Base-by-base conservation (phyloP, 2,329 filamentous ascomycete genomes). In the Coniochaeta hoffmannii region DNA sequence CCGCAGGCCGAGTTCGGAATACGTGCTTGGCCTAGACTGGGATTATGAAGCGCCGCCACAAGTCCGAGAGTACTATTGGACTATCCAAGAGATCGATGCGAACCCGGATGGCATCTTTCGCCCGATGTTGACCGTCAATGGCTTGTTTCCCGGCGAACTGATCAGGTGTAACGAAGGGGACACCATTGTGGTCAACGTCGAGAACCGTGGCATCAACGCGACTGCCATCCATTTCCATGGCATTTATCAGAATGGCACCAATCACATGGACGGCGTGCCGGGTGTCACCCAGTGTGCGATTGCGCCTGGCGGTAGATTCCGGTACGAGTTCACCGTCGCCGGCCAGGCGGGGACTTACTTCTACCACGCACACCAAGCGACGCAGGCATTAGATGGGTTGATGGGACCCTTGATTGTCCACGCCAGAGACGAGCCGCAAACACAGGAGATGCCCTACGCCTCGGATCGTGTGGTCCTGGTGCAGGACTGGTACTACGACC, bases 121-220 rank as follows among this genome's bases (percentile, higher is more conserved):
- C 19, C 76, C 73, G 9, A 80, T 87, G 74, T 80, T 90, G 53
- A 81, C 86, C 35, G 88, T 90, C 70, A 90, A 93, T 64, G 83
- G 84, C 34, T 76, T 87, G 65, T 91, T 88, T 69, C 89, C 89
- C 0, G 79, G 89, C 0, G 89, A 89, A 6, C 69, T 88, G 46
- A 81, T 94, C 49, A 82, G 89, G 60, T 82, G 84, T 59, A 89
- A 88, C 60, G 83, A 88, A 60, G 88, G 87, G 19, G 89, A 94
- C 62, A 82, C 79, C 15, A 65, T 88, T n/a, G 67, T 84, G 19
- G 76, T 86, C 55, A 80, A 85, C 38, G 76, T 87, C 54, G 75
- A 82, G 66, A 88, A 89, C 64, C 72, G 76, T n/a, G 73, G 82
- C 1, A 75, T 75, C 9, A 82, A 86, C 61, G 77, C 71, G n/a